Percentiles rank a stretch among this genome's conserved stretches.
Conservation (phyloP, 495 filamentous ascomycete genomes). For the Trichoderma erinaceum region DNA sequence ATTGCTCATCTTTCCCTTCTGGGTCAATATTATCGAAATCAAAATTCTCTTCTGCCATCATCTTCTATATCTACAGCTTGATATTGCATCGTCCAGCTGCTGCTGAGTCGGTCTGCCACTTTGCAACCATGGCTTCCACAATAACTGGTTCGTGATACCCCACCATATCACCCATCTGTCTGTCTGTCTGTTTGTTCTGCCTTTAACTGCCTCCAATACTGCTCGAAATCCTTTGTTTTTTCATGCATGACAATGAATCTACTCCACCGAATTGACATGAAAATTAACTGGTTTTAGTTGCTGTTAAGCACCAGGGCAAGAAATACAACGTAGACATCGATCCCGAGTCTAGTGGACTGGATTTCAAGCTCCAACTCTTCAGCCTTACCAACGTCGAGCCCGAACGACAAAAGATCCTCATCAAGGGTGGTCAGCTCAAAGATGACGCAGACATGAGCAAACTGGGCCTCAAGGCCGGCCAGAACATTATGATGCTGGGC, state of each 20-base stretch:
- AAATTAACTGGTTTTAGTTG: conserved; percentile 46
- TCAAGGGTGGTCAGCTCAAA: conserved; percentile 91
- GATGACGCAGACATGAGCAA: conserved; percentile 85
- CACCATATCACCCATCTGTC: not conserved
- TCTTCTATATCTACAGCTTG: not conserved
- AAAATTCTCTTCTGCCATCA: not conserved
- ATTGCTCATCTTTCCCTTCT: not conserved
- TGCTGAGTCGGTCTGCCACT: not conserved
- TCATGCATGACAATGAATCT: not conserved
- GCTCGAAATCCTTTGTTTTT: not conserved
- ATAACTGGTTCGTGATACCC: conserved; percentile 15
- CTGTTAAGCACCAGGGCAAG: conserved; percentile 92
- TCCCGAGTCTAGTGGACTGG: conserved; percentile 74
- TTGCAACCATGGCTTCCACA: conserved; percentile 16
- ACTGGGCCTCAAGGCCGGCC: conserved; percentile 76
- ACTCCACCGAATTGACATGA: not conserved
- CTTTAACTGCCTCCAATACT: not conserved
- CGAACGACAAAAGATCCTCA: conserved; percentile 88
- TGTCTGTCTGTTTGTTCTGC: not conserved
- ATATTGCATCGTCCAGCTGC: not conserved
- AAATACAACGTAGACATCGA: conserved; percentile 91
- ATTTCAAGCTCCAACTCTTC: conserved; percentile 91
- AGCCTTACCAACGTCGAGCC: conserved; percentile 94
- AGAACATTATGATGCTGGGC: conserved; percentile 95
- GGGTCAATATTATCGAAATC: not conserved